phyloP scores from a whole-genome alignment of 768 basidiomycete genomes.

The Rhizopogon rudus region DNA sequence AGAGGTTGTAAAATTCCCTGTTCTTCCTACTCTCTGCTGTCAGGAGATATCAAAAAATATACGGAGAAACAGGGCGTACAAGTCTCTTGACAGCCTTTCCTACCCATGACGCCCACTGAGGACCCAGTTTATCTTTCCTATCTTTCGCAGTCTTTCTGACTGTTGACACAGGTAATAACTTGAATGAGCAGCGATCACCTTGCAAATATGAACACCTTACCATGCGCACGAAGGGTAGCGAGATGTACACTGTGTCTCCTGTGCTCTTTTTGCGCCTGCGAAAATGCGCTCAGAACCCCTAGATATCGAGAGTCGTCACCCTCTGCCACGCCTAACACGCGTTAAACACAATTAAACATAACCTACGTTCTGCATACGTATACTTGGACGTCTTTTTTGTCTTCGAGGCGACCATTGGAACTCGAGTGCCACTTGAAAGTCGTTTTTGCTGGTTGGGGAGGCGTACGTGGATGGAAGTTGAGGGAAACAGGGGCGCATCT shows the following conservation, averaged over 20 bases:
- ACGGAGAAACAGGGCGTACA: conserved; percentile 20
- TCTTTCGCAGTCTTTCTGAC: conserved; percentile 42
- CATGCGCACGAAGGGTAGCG: conserved; percentile 42
- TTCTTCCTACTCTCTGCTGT: conserved; percentile 29
- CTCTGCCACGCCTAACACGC: not conserved
- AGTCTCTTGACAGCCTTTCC: conserved; percentile 39
- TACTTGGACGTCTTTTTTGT: conserved; percentile 26
- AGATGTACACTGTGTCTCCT: conserved; percentile 40
- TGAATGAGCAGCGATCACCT: not conserved
- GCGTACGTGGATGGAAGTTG: not conserved
- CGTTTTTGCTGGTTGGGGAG: not conserved
- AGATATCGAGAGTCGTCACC: conserved; percentile 1
- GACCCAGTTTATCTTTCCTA: conserved; percentile 41
- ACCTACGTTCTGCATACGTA: conserved; percentile 39
- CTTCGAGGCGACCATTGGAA: conserved; percentile 27
- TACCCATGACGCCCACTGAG: conserved; percentile 46
- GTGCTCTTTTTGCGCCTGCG: conserved; percentile 39
- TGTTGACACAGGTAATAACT: conserved; percentile 10
- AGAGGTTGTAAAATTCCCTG: conserved; percentile 37
- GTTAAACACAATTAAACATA: not conserved
- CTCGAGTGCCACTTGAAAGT: not conserved
- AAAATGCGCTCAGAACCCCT: conserved; percentile 46
- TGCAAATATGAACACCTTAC: conserved; percentile 17
- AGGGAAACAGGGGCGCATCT: not conserved
- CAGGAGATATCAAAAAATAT: not conserved